Conservation (phyloP, 1,284 basidiomycete species). For the Marasmius sp. region DNA sequence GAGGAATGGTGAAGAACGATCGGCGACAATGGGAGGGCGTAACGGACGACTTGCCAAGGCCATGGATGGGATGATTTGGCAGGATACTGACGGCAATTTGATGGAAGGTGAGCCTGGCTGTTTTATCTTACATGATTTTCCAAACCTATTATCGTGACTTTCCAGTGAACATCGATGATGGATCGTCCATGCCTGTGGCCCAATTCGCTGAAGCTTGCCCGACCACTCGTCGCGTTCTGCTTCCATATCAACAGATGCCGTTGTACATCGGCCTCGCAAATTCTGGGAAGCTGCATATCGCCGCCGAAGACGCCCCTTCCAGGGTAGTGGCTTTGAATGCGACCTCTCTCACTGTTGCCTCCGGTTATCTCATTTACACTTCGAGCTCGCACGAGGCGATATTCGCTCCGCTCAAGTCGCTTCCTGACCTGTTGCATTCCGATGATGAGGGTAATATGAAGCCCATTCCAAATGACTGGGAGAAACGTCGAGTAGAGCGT, state of each 20-base stretch:
- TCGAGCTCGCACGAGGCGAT: slow-evolving; percentile 82
- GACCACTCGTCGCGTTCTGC: slow-evolving; percentile 30
- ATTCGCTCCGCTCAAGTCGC: slow-evolving; percentile 61
- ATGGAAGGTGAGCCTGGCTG: slow-evolving; percentile 42
- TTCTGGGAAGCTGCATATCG: slow-evolving; percentile 63
- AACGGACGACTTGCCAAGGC: slow-evolving; percentile 46
- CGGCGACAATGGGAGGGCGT: slow-evolving; percentile 24
- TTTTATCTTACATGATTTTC: neutral
- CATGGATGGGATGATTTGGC: slow-evolving; percentile 39
- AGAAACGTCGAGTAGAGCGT: slow-evolving; percentile 79
- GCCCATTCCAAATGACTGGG: slow-evolving; percentile 51
- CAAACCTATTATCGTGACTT: neutral
- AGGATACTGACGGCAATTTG: slow-evolving; percentile 52
- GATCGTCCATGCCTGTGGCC: slow-evolving; percentile 29
- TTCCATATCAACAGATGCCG: slow-evolving; percentile 17
- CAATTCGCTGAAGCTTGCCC: slow-evolving; percentile 64
- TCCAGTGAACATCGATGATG: slow-evolving; percentile 27
- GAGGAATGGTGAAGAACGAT: slow-evolving; percentile 4
- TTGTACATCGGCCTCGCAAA: slow-evolving; percentile 69
- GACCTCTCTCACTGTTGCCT: slow-evolving; percentile 82
- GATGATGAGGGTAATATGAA: slow-evolving; percentile 24
- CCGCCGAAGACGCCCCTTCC: slow-evolving; percentile 24
- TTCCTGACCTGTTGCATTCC: slow-evolving; percentile 30
- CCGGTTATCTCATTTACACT: slow-evolving; percentile 85
- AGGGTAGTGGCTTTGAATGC: slow-evolving; percentile 55